phyloP scores from a whole-genome alignment of 805 yeast species.

The Lachancea sp. region DNA sequence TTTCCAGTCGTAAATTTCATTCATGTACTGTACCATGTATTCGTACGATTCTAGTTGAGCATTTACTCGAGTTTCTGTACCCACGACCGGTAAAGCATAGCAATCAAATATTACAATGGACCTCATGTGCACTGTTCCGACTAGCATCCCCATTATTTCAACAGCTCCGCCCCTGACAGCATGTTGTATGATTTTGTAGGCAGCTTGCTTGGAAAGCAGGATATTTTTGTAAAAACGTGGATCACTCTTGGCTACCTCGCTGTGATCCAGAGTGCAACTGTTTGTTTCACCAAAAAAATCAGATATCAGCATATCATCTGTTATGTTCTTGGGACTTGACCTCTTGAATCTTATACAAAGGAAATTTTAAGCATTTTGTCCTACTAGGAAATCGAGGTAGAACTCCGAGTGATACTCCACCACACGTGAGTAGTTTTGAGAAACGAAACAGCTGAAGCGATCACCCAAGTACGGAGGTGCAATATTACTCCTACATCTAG shows the following conservation, averaged over 20 bases:
- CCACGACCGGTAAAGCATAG: constrained; percentile 86
- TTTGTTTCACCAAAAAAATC: neutral
- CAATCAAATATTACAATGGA: constrained; percentile 69
- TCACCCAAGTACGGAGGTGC: no score
- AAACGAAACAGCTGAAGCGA: no score
- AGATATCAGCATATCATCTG: no score
- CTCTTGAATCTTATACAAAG: no score
- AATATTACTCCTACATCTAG: no score
- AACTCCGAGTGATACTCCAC: no score
- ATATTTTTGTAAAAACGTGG: constrained; percentile 19
- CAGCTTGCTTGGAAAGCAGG: constrained; percentile 58
- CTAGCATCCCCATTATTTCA: constrained; percentile 93
- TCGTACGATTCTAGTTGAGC: constrained; percentile 93
- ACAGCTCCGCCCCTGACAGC: constrained; percentile 79
- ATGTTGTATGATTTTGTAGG: constrained; percentile 70
- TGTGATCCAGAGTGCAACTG: neutral
- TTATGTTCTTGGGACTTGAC: no score
- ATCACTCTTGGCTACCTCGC: constrained; percentile 7
- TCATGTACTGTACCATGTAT: constrained; percentile 81
- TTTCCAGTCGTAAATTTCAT: constrained; percentile 41
- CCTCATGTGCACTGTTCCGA: constrained; percentile 59
- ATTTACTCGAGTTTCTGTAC: constrained; percentile 92
- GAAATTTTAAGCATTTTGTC: no score
- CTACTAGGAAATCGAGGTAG: no score
- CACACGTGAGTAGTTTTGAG: no score